Evolutionary conservation across 148 eudicot genomes (phyloP).

Genomic region (Simmondsia chinensis): DNA sequence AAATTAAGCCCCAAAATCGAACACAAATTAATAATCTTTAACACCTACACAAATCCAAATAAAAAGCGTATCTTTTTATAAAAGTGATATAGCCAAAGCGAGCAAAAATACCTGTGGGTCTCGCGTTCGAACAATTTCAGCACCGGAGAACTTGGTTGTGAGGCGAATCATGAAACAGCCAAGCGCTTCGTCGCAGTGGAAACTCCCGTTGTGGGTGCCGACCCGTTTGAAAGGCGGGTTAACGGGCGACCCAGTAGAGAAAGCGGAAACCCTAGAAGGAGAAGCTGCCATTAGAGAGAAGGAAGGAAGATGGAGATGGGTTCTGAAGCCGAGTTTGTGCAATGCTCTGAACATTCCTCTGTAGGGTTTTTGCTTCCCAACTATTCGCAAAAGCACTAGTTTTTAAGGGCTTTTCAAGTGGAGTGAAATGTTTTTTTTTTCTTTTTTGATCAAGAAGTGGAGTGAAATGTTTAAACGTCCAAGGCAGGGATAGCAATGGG

Average conservation of each 20-base stretch:
- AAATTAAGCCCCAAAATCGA: too few species aligned
- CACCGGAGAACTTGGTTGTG: constrained; percentile 42
- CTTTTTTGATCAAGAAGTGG: too few species aligned
- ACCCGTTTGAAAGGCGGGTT: constrained; percentile 33
- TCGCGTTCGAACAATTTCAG: constrained; percentile 63
- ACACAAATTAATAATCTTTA: neutral
- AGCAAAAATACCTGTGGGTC: constrained; percentile 49
- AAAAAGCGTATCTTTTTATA: too few species aligned
- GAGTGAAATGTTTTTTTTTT: too few species aligned
- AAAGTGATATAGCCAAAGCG: neutral
- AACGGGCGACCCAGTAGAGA: constrained; percentile 24
- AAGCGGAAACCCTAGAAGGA: constrained; percentile 27
- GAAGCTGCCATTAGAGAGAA: constrained; percentile 24
- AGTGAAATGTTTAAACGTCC: too few species aligned
- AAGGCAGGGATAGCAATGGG: too few species aligned
- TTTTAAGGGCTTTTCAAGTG: too few species aligned
- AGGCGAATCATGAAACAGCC: constrained; percentile 95
- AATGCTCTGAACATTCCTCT: too few species aligned
- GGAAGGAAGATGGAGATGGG: constrained; percentile 4
- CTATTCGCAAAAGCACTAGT: too few species aligned
- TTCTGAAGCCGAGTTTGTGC: too few species aligned
- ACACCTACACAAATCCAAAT: neutral
- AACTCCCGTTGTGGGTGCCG: constrained; percentile 87
- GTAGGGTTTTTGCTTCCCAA: too few species aligned
- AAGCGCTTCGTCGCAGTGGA: constrained; percentile 90